Evolutionary conservation across 2,329 filamentous ascomycete genomes (phyloP).

Genomic region (Ascochyta rabiei): DNA sequence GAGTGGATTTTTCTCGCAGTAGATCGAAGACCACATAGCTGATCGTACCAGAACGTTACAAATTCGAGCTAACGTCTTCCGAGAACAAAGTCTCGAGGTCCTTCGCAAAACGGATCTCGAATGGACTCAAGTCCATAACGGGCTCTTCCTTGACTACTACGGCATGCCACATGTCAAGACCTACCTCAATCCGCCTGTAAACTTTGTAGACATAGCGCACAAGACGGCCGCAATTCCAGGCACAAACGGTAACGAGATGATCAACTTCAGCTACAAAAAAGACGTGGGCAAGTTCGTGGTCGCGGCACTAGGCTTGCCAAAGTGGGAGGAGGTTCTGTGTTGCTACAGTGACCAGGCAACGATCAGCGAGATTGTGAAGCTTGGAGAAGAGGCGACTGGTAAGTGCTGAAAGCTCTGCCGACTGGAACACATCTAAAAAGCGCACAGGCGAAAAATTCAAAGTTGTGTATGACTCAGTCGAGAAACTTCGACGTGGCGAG

Average conservation of each 20-base stretch:
- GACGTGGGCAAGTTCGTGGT: constrained; percentile 26
- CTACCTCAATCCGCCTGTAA: constrained; percentile 20
- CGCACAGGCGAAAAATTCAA: constrained; percentile 37
- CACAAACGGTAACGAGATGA: constrained; percentile 14
- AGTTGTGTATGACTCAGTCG: constrained; percentile 21
- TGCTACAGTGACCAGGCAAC: constrained; percentile 51
- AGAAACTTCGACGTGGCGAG: constrained; percentile 18
- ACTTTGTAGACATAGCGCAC: constrained; percentile 24
- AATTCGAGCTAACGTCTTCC: constrained; percentile 12
- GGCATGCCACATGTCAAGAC: constrained; percentile 31
- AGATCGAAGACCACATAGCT: not conserved
- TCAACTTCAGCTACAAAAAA: constrained; percentile 26
- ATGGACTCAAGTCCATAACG: constrained; percentile 35
- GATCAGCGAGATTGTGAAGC: constrained; percentile 52
- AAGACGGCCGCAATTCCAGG: constrained; percentile 26
- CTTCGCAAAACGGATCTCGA: constrained; percentile 31
- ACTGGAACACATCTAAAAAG: not conserved
- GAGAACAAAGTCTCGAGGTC: constrained; percentile 13
- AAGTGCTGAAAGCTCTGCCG: not conserved
- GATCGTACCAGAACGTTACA: constrained; percentile 8
- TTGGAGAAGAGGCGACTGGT: constrained; percentile 49
- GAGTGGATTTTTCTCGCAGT: constrained; percentile 9
- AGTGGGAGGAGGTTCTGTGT: constrained; percentile 44
- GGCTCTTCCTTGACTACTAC: constrained; percentile 42
- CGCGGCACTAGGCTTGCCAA: constrained; percentile 12